phyloP scores from a whole-genome alignment of 805 yeast species.

The Brettanomyces nanus region DNA sequence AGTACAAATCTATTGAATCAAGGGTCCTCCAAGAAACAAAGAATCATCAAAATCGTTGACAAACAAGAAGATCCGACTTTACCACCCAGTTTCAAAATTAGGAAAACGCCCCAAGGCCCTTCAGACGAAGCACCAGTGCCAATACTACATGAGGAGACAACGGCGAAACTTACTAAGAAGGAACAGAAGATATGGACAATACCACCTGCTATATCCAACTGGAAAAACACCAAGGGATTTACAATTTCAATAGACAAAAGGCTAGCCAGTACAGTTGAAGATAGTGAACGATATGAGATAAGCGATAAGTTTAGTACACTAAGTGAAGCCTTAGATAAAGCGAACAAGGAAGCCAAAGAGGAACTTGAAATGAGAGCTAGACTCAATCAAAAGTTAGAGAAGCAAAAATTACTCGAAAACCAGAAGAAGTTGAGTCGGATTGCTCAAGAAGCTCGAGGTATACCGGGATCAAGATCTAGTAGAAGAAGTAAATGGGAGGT shows the following conservation, averaged over 20 bases:
- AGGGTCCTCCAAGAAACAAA: slow-evolving; percentile 24
- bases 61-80: slow-evolving; percentile 75
- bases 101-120: slow-evolving; percentile 64
- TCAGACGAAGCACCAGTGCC: slow-evolving; percentile 50
- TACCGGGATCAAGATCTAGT: slow-evolving; percentile 4
- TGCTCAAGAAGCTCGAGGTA: slow-evolving; percentile 28
- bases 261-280: slow-evolving; percentile 44
- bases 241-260: slow-evolving; percentile 76
- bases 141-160: slow-evolving; percentile 50
- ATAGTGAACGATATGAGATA: slow-evolving; percentile 34
- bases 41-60: slow-evolving; percentile 59
- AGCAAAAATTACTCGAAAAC: slow-evolving; percentile 38
- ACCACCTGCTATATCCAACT: slow-evolving; percentile 86
- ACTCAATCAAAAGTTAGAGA: slow-evolving; percentile 40
- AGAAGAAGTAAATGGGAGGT: slow-evolving; percentile 6
- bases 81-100: slow-evolving; percentile 67
- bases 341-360: slow-evolving; percentile 53
- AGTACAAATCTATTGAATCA: slow-evolving; percentile 11
- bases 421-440: slow-evolving; percentile 43
- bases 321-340: slow-evolving; percentile 64
- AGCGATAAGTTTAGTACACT: slow-evolving; percentile 50
- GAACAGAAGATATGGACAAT: slow-evolving; percentile 79
- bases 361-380: slow-evolving; percentile 45
- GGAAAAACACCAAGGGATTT: slow-evolving; percentile 92
- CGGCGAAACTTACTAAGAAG: slow-evolving; percentile 53